phyloP scores from a whole-genome alignment of 2,329 filamentous ascomycete species.

The Beauveria scarabaeidicola region DNA sequence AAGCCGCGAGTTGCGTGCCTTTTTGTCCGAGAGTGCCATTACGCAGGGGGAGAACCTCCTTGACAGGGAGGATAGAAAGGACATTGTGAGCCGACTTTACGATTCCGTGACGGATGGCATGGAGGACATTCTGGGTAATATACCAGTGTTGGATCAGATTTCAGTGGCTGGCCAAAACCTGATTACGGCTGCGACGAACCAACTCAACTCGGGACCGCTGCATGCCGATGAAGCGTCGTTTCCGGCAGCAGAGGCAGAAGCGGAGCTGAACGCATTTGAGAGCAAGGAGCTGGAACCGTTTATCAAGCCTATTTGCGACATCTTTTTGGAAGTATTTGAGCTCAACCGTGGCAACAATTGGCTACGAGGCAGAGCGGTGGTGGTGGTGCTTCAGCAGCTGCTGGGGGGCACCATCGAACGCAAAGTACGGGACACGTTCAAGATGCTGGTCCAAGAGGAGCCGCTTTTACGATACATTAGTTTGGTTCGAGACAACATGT shows the following conservation, averaged over 20 bases:
- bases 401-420: conserved; percentile 93
- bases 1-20: conserved; percentile 83
- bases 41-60: conserved; percentile 50
- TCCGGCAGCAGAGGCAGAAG: conserved; percentile 70
- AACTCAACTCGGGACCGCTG: conserved; percentile 50
- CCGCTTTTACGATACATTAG: conserved; percentile 67
- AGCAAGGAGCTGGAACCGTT: conserved; percentile 85
- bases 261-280: conserved; percentile 88
- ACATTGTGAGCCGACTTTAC: conserved; percentile 91
- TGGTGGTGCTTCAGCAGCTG: conserved; percentile 91
- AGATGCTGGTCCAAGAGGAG: conserved; percentile 66
- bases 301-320: conserved; percentile 95
- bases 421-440: conserved; percentile 81
- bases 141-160: conserved; percentile 89
- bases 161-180: conserved; percentile 89
- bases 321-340: conserved; percentile 93
- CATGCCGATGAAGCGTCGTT: conserved; percentile 42
- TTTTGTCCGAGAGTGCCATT: conserved; percentile 81
- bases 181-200: conserved; percentile 64
- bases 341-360: conserved; percentile 94
- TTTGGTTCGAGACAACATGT: conserved; percentile 67
- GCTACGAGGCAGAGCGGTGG: conserved; percentile 89
- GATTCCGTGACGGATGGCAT: conserved; percentile 96
- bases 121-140: conserved; percentile 95
- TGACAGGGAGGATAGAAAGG: conserved; percentile 59